Base-by-base conservation (phyloP, 345 rosid genomes). In the Linum usitatissimum region DNA sequence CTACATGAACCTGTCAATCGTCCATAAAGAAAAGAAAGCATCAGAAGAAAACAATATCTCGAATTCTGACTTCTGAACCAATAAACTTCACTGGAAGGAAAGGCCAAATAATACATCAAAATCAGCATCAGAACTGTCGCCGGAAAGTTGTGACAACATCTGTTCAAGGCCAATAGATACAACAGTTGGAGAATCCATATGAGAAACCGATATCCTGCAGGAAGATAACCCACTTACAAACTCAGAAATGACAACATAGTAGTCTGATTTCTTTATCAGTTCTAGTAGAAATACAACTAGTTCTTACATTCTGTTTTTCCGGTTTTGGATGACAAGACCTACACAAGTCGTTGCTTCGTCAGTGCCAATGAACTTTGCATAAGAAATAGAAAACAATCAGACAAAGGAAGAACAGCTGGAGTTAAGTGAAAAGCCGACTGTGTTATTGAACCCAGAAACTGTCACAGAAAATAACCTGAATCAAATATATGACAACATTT, bases 281-380 rank as follows among this genome's bases (percentile, higher is more conserved):
- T 34, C 30, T 9, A n/a, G 18, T 0, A 5, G 20, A 18, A 58
- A 56, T 42, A 61, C 4, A n/a, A 70, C 17, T 13, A 62, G 63
- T 66, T 28, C 94, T 73, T 70, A 91, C 98, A 84, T 82, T 73
- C 91, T 86, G 73, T 64, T 82, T 63, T 34, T 79, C 57, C 71
- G 81, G 71, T 88, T 88, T 45, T 90, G 83, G 65, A 91, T 81
- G 65, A 83, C 87, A 48, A 91, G 70, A 18, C 89, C 95, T 54
- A 88, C 81, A 5, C 96, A 91, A 59, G 95, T 88, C 45, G 98
- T 91, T 59, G 95, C 92, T 77, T 91, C 96, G 74, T 91, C 96
- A 15, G 86, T 82, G 71, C 95, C 96, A 9, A 81, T 75, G 70
- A 76, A 78, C 95, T 91, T 68, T 28, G 59, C 72, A 68, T 56